Percentiles rank a stretch among this genome's conserved stretches.
phyloP scores from a whole-genome alignment of 2,329 filamentous ascomycete species.

The Cladosporium sp. region DNA sequence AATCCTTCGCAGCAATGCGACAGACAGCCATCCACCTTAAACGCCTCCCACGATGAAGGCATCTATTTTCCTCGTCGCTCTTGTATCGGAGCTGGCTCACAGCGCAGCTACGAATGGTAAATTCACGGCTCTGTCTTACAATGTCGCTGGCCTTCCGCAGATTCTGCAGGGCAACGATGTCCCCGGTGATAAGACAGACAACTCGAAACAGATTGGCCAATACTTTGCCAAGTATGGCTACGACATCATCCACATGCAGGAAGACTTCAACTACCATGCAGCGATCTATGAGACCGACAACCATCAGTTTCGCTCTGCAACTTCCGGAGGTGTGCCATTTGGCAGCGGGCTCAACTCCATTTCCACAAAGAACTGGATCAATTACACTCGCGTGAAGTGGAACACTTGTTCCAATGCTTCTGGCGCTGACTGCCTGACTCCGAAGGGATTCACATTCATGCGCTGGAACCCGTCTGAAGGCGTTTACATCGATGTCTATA shows the following conservation, averaged over 20 bases:
- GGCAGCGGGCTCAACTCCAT: conserved; percentile 61
- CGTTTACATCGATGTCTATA: conserved; percentile 58
- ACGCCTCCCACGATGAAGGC: conserved; percentile 2
- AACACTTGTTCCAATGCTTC: conserved; percentile 50
- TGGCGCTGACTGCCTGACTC: conserved; percentile 55
- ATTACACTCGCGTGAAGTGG: conserved; percentile 55
- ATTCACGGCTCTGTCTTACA: conserved; percentile 51
- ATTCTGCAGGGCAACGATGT: conserved; percentile 55
- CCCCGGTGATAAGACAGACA: conserved; percentile 55
- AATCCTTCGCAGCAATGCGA: no score
- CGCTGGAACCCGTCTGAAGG: conserved; percentile 47
- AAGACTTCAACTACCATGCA: conserved; percentile 63
- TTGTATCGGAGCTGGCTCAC: conserved; percentile 11
- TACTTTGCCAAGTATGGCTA: conserved; percentile 52
- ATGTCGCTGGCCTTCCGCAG: conserved; percentile 54
- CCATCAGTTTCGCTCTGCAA: conserved; percentile 56
- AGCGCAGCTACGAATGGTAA: conserved; percentile 30
- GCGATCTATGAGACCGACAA: conserved; percentile 55
- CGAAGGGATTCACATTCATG: conserved; percentile 66
- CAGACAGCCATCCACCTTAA: no score
- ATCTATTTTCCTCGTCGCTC: conserved; percentile 5
- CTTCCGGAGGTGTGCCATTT: conserved; percentile 58
- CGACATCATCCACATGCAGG: conserved; percentile 60
- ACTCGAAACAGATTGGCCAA: conserved; percentile 51
- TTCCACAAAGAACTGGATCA: conserved; percentile 33